These are phyloP conservation scores for Trichoderma citrinoviride DNA, from an alignment of 2,329 filamentous ascomycete species.

Conservation along the genomic window DNA sequence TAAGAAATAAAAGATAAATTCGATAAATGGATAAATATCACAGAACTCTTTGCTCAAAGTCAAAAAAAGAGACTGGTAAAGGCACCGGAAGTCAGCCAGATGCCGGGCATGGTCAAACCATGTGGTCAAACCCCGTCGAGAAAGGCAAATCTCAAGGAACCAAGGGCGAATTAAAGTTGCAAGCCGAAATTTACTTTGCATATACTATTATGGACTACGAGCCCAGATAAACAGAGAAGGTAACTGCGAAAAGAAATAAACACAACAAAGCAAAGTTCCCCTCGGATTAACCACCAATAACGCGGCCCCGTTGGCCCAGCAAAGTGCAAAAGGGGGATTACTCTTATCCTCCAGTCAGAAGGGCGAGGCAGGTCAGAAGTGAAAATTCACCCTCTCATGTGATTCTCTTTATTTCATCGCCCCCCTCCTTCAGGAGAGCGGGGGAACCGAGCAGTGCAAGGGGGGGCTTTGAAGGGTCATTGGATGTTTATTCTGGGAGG, in stretches of 20 bases:
- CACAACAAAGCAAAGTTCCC: background rate
- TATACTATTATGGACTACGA: background rate
- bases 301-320: background rate
- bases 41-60: too few relatives aligned
- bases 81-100: too few relatives aligned
- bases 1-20: too few relatives aligned
- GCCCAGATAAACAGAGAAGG: background rate
- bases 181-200: too few relatives aligned
- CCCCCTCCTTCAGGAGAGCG: background rate
- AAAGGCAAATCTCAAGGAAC: too few relatives aligned
- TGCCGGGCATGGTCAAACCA: background rate
- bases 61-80: too few relatives aligned
- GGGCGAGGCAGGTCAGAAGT: background rate
- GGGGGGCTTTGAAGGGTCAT: background rate
- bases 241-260: background rate
- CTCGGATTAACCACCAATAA: conserved; percentile 11
- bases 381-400: conserved; percentile 19
- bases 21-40: too few relatives aligned
- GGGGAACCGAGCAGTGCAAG: background rate
- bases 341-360: conserved; percentile 15
- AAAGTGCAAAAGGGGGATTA: background rate
- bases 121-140: too few relatives aligned
- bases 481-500: too few relatives aligned
- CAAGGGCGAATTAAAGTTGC: too few relatives aligned
- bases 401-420: conserved; percentile 5